Evolutionary conservation across 1,139 yeast genomes (phyloP).

Genomic region (Blastobotrys arbuscula): DNA sequence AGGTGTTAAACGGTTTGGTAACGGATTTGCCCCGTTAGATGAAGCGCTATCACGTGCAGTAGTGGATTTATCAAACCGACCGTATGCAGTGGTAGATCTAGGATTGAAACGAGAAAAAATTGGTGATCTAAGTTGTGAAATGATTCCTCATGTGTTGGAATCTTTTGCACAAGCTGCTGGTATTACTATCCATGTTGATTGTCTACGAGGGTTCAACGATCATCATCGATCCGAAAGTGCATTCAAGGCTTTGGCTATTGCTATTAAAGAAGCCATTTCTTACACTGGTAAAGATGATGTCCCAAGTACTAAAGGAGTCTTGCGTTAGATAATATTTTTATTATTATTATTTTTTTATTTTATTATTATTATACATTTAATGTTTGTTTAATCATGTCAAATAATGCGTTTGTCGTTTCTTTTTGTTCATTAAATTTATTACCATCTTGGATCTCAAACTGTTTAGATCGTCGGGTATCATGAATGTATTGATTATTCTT

Average conservation of each 20-base stretch:
- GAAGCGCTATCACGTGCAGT: slow-evolving; percentile 95
- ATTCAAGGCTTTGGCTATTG: slow-evolving; percentile 90
- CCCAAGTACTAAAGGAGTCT: slow-evolving; percentile 94
- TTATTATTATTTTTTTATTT: not conserved
- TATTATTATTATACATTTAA: slow-evolving; percentile 9
- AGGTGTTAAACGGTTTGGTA: slow-evolving; percentile 92
- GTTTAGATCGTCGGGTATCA: not conserved
- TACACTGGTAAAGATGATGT: slow-evolving; percentile 83
- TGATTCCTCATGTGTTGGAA: slow-evolving; percentile 94
- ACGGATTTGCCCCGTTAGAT: slow-evolving; percentile 91
- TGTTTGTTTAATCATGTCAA: slow-evolving; percentile 13
- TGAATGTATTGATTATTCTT: not conserved
- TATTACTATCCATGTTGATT: slow-evolving; percentile 88
- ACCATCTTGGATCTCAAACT: not conserved
- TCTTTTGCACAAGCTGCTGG: slow-evolving; percentile 91
- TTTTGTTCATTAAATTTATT: not conserved
- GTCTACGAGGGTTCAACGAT: slow-evolving; percentile 87
- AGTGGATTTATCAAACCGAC: slow-evolving; percentile 87
- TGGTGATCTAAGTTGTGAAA: slow-evolving; percentile 88
- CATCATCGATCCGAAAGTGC: slow-evolving; percentile 97
- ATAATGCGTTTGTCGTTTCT: slow-evolving; percentile 1
- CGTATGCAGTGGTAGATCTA: slow-evolving; percentile 82
- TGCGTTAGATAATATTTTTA: slow-evolving; percentile 30
- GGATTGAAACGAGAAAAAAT: slow-evolving; percentile 89
- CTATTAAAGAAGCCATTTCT: slow-evolving; percentile 79